Conservation (phyloP, 768 basidiomycete species). For the Pisolithus albus region DNA sequence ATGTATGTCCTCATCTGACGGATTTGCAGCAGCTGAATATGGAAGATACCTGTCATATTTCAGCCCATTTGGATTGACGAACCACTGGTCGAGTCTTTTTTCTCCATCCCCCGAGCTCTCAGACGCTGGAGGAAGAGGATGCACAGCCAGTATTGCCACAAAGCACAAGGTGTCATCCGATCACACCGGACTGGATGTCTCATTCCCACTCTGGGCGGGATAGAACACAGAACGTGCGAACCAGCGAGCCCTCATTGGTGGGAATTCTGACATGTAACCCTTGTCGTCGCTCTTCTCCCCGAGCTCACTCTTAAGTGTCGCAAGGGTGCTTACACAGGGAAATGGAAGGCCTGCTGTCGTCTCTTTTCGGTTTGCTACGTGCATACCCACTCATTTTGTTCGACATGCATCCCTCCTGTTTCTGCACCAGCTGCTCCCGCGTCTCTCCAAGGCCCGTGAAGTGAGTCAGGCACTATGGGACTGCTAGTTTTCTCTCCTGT, state of each 20-base stretch:
- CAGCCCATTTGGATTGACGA: no score
- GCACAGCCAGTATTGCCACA: no score
- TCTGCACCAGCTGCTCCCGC: conserved; percentile 65
- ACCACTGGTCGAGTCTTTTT: no score
- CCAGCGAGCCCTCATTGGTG: conserved; percentile 33
- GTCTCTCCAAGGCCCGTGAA: conserved; percentile 47
- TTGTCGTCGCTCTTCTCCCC: conserved; percentile 44
- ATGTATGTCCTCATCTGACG: no score
- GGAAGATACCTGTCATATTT: no score
- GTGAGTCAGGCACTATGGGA: conserved; percentile 56
- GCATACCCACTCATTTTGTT: conserved; percentile 15
- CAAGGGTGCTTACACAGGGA: conserved; percentile 58
- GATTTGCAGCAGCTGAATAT: no score
- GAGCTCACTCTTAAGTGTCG: conserved; percentile 54
- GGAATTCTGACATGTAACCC: neutral
- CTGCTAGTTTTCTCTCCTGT: conserved; percentile 56
- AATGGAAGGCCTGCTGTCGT: conserved; percentile 54
- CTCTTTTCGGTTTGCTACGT: conserved; percentile 63
- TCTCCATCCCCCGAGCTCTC: no score
- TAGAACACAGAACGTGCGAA: conserved; percentile 51
- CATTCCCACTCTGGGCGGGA: conserved; percentile 54
- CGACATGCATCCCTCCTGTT: neutral
- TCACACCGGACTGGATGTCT: conserved; percentile 39
- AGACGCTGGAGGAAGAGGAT: no score
- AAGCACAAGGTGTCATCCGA: conserved; percentile 7